Evolutionary conservation across 345 rosid genomes (phyloP).

Genomic region (Citrus sinensis): DNA sequence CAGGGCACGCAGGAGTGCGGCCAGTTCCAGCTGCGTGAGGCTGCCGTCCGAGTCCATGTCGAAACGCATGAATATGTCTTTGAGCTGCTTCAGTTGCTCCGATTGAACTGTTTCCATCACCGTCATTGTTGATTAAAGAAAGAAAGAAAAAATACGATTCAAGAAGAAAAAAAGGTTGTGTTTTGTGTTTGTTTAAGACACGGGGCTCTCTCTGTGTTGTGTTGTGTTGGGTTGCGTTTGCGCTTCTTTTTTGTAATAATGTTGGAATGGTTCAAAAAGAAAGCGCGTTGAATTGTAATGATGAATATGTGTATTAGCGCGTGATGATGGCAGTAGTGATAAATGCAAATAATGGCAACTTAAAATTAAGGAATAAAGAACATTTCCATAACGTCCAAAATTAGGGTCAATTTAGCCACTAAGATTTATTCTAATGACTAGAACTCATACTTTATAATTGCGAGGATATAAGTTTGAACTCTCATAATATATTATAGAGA

Average conservation of each 20-base stretch:
- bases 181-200: constrained; percentile 8
- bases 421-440: too few species aligned
- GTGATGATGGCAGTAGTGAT: neutral
- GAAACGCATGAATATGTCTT: constrained; percentile 78
- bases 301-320: neutral
- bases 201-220: neutral
- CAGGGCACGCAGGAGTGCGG: constrained; percentile 81
- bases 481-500: too few species aligned
- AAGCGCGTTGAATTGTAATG: constrained; percentile 11
- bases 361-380: too few species aligned
- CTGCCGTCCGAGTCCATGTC: constrained; percentile 90
- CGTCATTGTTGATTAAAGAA: neutral
- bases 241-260: neutral
- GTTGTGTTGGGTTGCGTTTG: too few species aligned
- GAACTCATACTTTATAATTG: too few species aligned
- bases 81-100: constrained; percentile 68
- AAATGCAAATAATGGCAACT: too few species aligned
- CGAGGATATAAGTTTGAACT: too few species aligned
- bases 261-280: constrained; percentile 17
- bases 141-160: neutral
- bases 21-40: constrained; percentile 82
- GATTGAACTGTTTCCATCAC: constrained; percentile 32
- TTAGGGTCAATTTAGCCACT: too few species aligned
- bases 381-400: too few species aligned
- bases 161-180: neutral